Evolutionary conservation across 371 early-diverging fungal species (phyloP), one percentile per base, ranked within the genome.

Genomic region (Catenaria anguillulae): DNA sequence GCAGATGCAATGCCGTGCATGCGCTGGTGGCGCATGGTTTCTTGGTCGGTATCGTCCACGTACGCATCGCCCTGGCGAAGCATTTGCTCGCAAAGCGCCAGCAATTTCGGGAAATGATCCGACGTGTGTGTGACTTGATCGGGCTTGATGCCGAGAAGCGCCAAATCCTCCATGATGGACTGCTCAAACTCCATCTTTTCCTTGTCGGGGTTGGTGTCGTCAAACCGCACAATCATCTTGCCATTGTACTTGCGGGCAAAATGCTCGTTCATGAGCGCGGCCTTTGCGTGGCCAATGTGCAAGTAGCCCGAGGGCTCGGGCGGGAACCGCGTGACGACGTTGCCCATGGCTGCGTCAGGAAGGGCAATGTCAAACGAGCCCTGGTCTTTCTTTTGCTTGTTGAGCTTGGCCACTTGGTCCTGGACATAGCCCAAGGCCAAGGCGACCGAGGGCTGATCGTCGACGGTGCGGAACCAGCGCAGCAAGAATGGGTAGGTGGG

Each of bases 201-300:
- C 76, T 99, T 99, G 64, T 77, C 76, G 21, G 99, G 99, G 74
- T 99, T 99, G 61, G 99, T 99, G 78, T 99, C 99, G 74, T 99
- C 99, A 68, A 99, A 99, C 60, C 99, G 89, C 54, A 99, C 77
- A 62, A 98, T 87, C 69, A 99, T 67, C 70, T 87, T 89, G 59
- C 99, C 99, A 60, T 90, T 80, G 75, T 95, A 92, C 37, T 74
- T 73, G 26, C 86, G 75, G 12, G 99, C 98, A 84, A 99, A 92
- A 81, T 93, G 88, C 68, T 97, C 85, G 80, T 99, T 99, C 64
- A 99, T 73, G 50, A 99, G 77, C 15, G 97, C 98, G 48, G 99
- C 99, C 80, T 98, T 99, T 56, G 94, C 97, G 76, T 99, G 99
- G 60, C 99, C 99, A 73, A 99, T 93, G 75, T 99, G 99, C 64